phyloP scores from a whole-genome alignment of 805 yeast species.

The Hanseniaspora occidentalis region DNA sequence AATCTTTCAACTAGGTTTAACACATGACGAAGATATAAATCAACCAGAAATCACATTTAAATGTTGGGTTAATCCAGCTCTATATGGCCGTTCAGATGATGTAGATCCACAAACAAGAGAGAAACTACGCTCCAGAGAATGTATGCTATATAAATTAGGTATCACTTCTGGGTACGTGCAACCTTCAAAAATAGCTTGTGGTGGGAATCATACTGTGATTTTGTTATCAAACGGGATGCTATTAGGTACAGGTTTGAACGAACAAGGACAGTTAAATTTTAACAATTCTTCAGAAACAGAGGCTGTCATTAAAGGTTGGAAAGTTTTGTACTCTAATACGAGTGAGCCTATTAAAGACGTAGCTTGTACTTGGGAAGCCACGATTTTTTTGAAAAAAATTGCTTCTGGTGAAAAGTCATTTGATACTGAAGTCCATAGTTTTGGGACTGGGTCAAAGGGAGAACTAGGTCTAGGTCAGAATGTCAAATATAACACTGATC shows the following conservation, averaged over 20 bases:
- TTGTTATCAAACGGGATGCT: constrained; percentile 40
- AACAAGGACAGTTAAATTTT: constrained; percentile 41
- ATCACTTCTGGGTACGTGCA: constrained; percentile 6
- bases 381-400: too few relatives aligned
- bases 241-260: constrained; percentile 48
- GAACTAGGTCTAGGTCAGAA: constrained; percentile 49
- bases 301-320: constrained; percentile 13
- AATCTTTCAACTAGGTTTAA: constrained; percentile 50
- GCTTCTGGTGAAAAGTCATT: constrained; percentile 26
- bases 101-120: too few relatives aligned
- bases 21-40: constrained; percentile 35
- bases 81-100: not conserved
- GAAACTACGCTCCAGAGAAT: too few relatives aligned
- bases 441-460: constrained; percentile 62
- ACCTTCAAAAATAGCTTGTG: constrained; percentile 47
- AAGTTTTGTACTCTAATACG: constrained; percentile 12
- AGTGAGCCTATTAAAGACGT: constrained; percentile 30
- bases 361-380: constrained; percentile 74
- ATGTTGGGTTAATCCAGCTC: not conserved
- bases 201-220: constrained; percentile 78
- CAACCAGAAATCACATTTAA: constrained; percentile 17
- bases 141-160: constrained; percentile 3
- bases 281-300: too few relatives aligned
- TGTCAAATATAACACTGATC: constrained; percentile 1
- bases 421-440: constrained; percentile 29